Evolutionary conservation across 345 rosid genomes (phyloP), one percentile per base, ranked within the genome.

Genomic region (Murraya paniculata): DNA sequence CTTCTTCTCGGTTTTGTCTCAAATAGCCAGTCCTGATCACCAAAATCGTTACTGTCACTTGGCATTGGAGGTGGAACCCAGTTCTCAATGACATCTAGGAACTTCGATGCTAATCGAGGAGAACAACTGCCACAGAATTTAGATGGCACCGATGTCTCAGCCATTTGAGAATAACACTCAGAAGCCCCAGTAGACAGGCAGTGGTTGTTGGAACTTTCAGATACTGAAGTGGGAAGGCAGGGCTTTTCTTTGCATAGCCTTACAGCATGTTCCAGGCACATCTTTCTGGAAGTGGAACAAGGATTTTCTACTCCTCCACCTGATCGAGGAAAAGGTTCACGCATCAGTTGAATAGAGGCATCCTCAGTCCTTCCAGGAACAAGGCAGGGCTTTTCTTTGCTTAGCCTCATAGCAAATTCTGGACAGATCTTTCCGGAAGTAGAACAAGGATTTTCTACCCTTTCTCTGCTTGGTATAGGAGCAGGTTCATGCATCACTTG

Each of bases 61-160:
- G 67, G 77, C n/a, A 79, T 25, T 10, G 33, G 78, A 19, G 81
- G 84, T 9, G 90, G 85, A 77, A 61, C 59, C 90, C 89, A 86
- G 21, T 85, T 79, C 71, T 87, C 90, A 3, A 89, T 79, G 48
- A 90, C 80, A 68, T 79, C 78, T 72, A 81, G 79, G 73, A 72
- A 84, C 27, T 87, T 79, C 21, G n/a, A 27, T 18, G 79, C 86
- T 33, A 79, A 68, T 2, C 75, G 60, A 56, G 91, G 86, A 55
- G 83, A 80, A 74, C 91, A 82, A n/a, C 25, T 56, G 3, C 81
- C 74, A 72, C 86, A 72, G 60, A 81, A 56, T 76, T 60, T 77
- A 36, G 66, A 66, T 58, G 81, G 64, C 33, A 36, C 59, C 35
- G 2, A 36, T 21, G 74, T 5, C 57, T 78, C 72, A 22, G 72